Evolutionary conservation across 306 rosid species (phyloP), one percentile per base, ranked within the genome.

Genomic region (Vicia villosa): DNA sequence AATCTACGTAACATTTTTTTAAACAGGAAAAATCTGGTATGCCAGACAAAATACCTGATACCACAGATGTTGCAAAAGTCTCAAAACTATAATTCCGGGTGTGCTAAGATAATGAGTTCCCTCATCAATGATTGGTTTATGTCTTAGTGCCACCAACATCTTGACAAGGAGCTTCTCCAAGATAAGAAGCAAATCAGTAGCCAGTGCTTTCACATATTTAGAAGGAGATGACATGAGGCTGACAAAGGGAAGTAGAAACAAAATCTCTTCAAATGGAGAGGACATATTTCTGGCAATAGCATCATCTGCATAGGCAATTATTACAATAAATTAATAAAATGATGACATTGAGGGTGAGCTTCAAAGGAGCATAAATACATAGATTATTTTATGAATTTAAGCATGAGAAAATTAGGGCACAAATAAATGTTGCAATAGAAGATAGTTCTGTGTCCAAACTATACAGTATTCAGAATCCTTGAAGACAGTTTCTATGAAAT

Each of bases 191-290:
- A 88, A 70, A 72, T 94, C 90, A 67, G 88, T 75, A 56, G 97
- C 89, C 69, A 78, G 76, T 73, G 89, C 85, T 79, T 87, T 91
- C 66, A 94, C 84, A 69, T 78, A 68, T 72, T 87, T 88, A 37
- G 98, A 94, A 73, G 98, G 85, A 77, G 97, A 94, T n/a, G 99
- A 87, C 83, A 88, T 80, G 74, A 94, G 89, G 83, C 91, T 80
- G 67, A 91, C 77, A 71, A 77, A 66, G 41, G 97, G 99, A 84
- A 94, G 85, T 74, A 89, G 77, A 47, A 90, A 87, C 81, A 91
- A 77, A 74, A 86, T 76, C 77, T 94, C 99, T 84, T 91, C 97
- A 36, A 85, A 77, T 71, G 72, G 67, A 72, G 54, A 68, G 80
- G 79, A 70, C 67, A 74, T 61, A 54, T 47, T 57, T 79, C 37